Base-by-base conservation (phyloP, 2,329 filamentous ascomycete genomes). In the Colletotrichum siamense region DNA sequence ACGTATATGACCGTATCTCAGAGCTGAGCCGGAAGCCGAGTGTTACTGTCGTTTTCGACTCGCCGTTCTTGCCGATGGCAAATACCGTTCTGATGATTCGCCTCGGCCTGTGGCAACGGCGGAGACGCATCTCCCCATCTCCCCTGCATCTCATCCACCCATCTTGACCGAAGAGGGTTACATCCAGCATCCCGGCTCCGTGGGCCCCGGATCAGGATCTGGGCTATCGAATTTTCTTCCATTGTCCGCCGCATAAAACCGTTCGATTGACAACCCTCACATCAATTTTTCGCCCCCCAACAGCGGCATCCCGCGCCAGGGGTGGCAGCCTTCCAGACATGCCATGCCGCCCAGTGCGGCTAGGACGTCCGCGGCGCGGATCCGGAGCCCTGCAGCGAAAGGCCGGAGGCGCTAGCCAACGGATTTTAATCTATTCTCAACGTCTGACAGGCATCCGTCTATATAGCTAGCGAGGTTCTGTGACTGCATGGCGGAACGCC, bases 381-480 rank as follows among this genome's bases (percentile, higher is more conserved):
- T 66, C 68, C 36, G 62, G 24, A 66, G 62, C 61, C 62, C 68
- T 75, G 68, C 52, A 71, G 61, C 8, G 1, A 15, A 24, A 30
- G 49, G n/a, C 18, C 52, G 36, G 62, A 39, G 52, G 24, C 73
- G 64, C 52, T 75, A 55, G 36, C 30, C 13, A 15, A 39, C 49
- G 52, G 28, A 15, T 16, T 61, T 72, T 67, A 75, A 75, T 75
- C 28, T 75, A 72, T 67, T 32, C 69, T 22, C 69, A 63, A 72
- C 69, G 52, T 61, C 68, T 18, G 62, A 63, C 52, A 66, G 32
- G 72, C 26, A 74, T 67, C 69, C n/a, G 22, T 65, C 44, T 71
- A 71, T 75, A 75, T 74, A 74, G 59, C 61, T 61, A 66, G 36
- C 34, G 61, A 66, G 61, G 36, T 36, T 39, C 28, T 36, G n/a